These are phyloP conservation scores for Amborella trichopoda DNA, from an alignment of 164 flowering plant species.

Conservation along the genomic window DNA sequence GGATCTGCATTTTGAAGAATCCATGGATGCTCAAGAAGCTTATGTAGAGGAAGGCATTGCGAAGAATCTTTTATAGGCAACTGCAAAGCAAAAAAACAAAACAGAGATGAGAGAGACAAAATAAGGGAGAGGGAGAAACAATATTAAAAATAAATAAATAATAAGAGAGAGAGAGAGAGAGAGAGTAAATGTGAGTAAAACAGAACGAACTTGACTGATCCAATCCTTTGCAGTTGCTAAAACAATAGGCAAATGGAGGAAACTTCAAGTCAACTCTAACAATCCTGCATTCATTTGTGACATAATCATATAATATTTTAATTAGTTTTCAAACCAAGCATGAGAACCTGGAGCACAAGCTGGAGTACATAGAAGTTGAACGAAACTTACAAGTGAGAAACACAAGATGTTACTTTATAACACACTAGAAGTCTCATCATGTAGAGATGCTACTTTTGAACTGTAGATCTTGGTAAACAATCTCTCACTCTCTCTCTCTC, in stretches of 20 bases:
- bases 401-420: too few species aligned
- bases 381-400: too few species aligned
- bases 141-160: too few species aligned
- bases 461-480: too few species aligned
- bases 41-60: conserved; percentile 74
- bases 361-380: too few species aligned
- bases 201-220: conserved; percentile 79
- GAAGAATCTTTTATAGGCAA: conserved; percentile 91
- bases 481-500: too few species aligned
- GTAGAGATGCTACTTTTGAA: too few species aligned
- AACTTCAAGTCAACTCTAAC: conserved; percentile 88
- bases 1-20: conserved; percentile 95
- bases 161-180: background rate
- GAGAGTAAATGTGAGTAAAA: background rate
- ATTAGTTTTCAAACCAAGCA: too few species aligned
- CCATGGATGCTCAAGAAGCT: conserved; percentile 97
- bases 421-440: too few species aligned
- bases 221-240: conserved; percentile 89
- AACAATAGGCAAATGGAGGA: conserved; percentile 67
- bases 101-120: background rate
- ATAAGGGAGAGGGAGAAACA: too few species aligned
- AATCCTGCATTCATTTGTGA: conserved; percentile 51
- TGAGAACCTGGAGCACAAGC: too few species aligned
- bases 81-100: conserved; percentile 18
- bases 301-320: too few species aligned